phyloP scores from a whole-genome alignment of 1,284 basidiomycete species.

The Tilletia caries region DNA sequence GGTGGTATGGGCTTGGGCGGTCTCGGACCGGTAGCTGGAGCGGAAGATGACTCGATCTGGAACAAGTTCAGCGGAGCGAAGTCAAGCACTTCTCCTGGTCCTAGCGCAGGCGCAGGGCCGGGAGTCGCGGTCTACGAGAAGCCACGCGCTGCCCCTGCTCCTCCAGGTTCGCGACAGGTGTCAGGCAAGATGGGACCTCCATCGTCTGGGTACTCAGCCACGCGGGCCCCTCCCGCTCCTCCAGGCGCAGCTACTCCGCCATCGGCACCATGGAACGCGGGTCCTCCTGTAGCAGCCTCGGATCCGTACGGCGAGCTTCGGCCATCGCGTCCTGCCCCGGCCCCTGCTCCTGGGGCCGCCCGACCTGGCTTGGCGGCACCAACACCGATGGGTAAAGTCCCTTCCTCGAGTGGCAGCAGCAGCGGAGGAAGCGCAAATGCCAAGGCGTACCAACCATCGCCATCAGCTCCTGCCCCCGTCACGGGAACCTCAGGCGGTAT shows the following conservation, averaged over 20 bases:
- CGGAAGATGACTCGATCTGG: conserved; percentile 50
- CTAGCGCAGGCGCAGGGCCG: conserved; percentile 25
- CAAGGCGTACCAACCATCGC: neutral
- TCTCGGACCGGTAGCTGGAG: neutral
- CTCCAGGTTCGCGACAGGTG: conserved; percentile 22
- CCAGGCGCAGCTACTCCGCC: conserved; percentile 24
- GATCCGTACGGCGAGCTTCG: conserved; percentile 33
- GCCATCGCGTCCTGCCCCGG: conserved; percentile 34
- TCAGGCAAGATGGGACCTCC: conserved; percentile 15
- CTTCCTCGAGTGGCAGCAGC: conserved; percentile 9
- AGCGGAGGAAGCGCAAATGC: neutral
- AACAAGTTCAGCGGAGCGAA: conserved; percentile 51
- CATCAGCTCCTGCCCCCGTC: neutral
- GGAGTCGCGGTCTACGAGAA: conserved; percentile 31
- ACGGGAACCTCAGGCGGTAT: neutral
- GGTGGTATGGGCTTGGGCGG: conserved; percentile 19
- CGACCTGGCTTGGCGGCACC: conserved; percentile 2
- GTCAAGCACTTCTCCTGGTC: conserved; percentile 21
- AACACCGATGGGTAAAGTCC: conserved; percentile 24
- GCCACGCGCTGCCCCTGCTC: conserved; percentile 34
- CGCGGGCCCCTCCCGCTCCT: conserved; percentile 22
- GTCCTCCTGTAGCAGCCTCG: neutral
- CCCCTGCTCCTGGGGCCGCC: conserved; percentile 15
- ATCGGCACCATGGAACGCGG: conserved; percentile 9
- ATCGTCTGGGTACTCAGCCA: conserved; percentile 17